These are phyloP conservation scores for Ceratobasidium sp. DNA, from an alignment of 1,284 basidiomycete species.

Conservation along the genomic window DNA sequence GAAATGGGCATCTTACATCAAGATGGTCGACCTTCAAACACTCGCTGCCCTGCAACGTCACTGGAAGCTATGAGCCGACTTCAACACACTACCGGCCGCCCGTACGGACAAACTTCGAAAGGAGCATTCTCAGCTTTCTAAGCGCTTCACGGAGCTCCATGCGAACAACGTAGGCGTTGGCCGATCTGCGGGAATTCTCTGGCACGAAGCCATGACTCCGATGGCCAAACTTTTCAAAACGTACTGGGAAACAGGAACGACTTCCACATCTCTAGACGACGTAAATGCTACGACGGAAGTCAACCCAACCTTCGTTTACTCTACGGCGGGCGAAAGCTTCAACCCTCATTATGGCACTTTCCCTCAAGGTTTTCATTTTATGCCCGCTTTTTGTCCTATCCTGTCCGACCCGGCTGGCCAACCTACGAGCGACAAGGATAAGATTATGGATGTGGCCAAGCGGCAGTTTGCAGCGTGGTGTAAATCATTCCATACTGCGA, in stretches of 20 bases:
- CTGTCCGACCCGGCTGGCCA: conserved; percentile 46
- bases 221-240: conserved; percentile 53
- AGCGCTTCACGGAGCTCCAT: conserved; percentile 5
- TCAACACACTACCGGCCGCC: conserved; percentile 48
- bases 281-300: conserved; percentile 55
- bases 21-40: conserved; percentile 60
- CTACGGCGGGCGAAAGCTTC: conserved; percentile 59
- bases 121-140: conserved; percentile 47
- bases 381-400: conserved; percentile 55
- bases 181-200: conserved; percentile 62
- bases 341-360: conserved; percentile 63
- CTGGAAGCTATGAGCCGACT: conserved; percentile 61
- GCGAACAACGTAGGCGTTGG: conserved; percentile 29
- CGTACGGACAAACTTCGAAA: conserved; percentile 8
- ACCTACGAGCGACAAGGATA: conserved; percentile 28
- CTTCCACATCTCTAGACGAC: conserved; percentile 54
- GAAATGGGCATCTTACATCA: conserved; percentile 60
- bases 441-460: conserved; percentile 55
- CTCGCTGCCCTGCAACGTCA: conserved; percentile 61
- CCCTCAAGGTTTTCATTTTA: conserved; percentile 67
- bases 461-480: conserved; percentile 60
- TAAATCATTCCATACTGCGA: conserved; percentile 53
- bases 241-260: conserved; percentile 64
- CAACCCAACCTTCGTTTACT: conserved; percentile 67
- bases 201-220: conserved; percentile 50